A percentile compares a stretch with the other conserved stretches of the same genome.
phyloP scores from a whole-genome alignment of 257 asterid species.

The Lycium ferocissimum region DNA sequence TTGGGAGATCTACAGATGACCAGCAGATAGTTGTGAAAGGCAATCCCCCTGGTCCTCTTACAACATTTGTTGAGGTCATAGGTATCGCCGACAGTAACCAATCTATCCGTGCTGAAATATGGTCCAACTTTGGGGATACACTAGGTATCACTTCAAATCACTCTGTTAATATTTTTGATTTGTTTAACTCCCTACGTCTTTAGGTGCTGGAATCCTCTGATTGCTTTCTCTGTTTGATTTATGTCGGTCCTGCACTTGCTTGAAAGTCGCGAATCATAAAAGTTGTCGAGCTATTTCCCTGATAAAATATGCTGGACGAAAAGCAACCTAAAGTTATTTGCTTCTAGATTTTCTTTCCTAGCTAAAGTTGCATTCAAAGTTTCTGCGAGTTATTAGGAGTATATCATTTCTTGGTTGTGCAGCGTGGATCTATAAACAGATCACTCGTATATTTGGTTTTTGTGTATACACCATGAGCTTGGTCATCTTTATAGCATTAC shows the following conservation, averaged over 20 bases:
- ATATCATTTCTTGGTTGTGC: not conserved
- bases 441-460: not conserved
- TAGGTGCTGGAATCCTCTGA: not conserved
- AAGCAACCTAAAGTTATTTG: not conserved
- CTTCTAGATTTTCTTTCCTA: not conserved
- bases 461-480: not conserved
- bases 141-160: conserved; percentile 54
- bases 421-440: not conserved
- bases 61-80: conserved; percentile 83
- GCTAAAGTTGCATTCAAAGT: not conserved
- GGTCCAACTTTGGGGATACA: conserved; percentile 85
- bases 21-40: conserved; percentile 81
- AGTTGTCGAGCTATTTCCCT: not conserved
- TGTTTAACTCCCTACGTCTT: not conserved
- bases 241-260: not conserved
- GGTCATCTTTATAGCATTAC: not conserved
- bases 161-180: not conserved
- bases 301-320: not conserved
- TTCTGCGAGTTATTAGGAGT: not conserved
- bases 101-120: conserved; percentile 74
- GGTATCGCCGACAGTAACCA: conserved; percentile 81
- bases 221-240: not conserved
- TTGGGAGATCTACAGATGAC: conserved; percentile 84
- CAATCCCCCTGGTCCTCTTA: conserved; percentile 61
- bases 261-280: not conserved